These are phyloP conservation scores for Penicillium sp. DNA, from an alignment of 2,329 filamentous ascomycete species.

Conservation along the genomic window DNA sequence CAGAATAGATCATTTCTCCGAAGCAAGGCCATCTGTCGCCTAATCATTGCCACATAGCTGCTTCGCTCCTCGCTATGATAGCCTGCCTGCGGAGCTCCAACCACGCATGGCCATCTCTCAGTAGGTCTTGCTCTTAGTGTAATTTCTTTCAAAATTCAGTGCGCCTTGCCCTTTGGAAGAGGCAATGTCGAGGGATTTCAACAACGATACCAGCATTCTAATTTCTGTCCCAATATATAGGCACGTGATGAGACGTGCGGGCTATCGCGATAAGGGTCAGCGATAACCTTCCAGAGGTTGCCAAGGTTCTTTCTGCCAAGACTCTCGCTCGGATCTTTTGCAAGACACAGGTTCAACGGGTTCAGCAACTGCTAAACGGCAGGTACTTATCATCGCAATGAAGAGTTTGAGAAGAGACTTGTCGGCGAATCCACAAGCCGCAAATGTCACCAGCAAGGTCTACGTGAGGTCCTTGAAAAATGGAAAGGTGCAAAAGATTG, in stretches of 20 bases:
- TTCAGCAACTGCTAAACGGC: conserved; percentile 10
- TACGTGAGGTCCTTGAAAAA: conserved; percentile 92
- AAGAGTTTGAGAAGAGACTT: conserved; percentile 60
- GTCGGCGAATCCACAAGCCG: conserved; percentile 53
- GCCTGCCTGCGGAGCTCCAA: conserved; percentile 74
- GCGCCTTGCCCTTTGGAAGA: conserved; percentile 73
- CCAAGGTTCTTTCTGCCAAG: conserved; percentile 16
- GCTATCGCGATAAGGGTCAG: conserved; percentile 16
- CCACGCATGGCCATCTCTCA: conserved; percentile 81
- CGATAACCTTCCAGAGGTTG: conserved; percentile 18
- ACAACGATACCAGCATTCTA: no score
- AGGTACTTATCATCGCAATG: conserved; percentile 42
- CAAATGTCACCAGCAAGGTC: conserved; percentile 89
- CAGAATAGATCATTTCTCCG: conserved; percentile 52
- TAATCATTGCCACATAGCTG: conserved; percentile 67
- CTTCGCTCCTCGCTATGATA: conserved; percentile 68
- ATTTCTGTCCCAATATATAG: no score
- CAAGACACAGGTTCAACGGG: conserved; percentile 6
- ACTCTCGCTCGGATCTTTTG: conserved; percentile 15
- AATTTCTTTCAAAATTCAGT: conserved; percentile 83
- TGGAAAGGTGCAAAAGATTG: conserved; percentile 98
- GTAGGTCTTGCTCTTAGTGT: conserved; percentile 71
- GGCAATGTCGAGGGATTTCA: conserved; percentile 91
- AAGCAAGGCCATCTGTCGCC: conserved; percentile 55
- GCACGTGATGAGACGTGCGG: conserved; percentile 16